Evolutionary conservation across 2,329 filamentous ascomycete genomes (phyloP), one percentile per base, ranked within the genome.

Genomic region (Laburnicola sp.): DNA sequence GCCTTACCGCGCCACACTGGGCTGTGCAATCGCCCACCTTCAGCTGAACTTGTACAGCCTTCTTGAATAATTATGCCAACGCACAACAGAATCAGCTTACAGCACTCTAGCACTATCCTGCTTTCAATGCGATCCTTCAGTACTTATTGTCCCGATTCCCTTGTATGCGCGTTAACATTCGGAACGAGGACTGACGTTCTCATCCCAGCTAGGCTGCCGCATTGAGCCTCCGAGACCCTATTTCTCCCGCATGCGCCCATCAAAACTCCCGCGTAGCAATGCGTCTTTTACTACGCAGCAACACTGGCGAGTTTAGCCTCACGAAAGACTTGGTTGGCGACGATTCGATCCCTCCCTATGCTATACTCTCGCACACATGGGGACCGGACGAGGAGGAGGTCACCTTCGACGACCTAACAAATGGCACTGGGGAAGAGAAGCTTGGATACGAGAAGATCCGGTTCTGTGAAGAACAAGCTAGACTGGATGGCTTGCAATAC

Each of bases 1-100:
- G 44, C 50, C 50, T 52, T 39, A 52, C 48, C 39, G 50, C 50
- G 39, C 50, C 50, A 45, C 45, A 49, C 37, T 53, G 45, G 42
- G 47, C 47, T 43, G 47, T 54, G 37, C 51, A 26, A 47, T 47
- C 40, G 37, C 42, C 46, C 40, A 26, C 45, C 30, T 22, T 52
- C 21, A 16, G 16, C 16, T 16, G 16, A 16, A 16, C 16, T 16
- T 16, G 16, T 16, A 16, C 16, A 16, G 16, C 16, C 16, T 16
- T 16, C 16, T 16, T 16, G 16, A 16, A 16, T 16, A 16, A 16
- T 16, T 16, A 16, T 16, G 16, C 16, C 45, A 49, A 53, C 34
- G 46, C 45, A 46, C 46, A 42, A 30, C 16, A 26, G 42, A 53
- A 53, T 53, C 41, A 53, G 25, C 50, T 53, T 40, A 16, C 16